These are phyloP conservation scores for Pythium biforme DNA, from an alignment of 352 stramenopile genomes.

Conservation along the genomic window DNA sequence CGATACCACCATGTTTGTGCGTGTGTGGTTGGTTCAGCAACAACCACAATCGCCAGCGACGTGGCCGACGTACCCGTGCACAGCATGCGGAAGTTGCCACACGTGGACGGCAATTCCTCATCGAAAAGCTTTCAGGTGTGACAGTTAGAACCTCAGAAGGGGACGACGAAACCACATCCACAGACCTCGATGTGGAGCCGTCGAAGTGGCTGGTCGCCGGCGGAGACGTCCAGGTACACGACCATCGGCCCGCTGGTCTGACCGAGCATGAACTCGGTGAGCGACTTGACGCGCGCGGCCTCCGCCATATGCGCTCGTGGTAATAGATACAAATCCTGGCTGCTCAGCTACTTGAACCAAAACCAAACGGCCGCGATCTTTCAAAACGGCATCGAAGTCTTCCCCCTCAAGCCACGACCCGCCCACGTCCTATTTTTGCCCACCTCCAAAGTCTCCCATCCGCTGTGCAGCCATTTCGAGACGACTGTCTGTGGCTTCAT, in stretches of 20 bases:
- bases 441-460: no score
- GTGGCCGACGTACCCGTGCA: conserved; percentile 53
- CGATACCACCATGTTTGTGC: no score
- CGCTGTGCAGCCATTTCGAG: no score
- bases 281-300: conserved; percentile 40
- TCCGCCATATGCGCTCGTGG: conserved; percentile 40
- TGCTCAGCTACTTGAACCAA: no score
- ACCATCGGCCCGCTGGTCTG: conserved; percentile 38
- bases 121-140: conserved; percentile 49
- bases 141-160: no score
- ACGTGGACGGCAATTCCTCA: conserved; percentile 63
- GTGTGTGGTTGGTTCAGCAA: no score
- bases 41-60: not conserved
- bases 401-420: not conserved
- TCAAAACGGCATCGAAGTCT: not conserved
- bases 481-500: no score
- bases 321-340: not conserved
- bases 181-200: conserved; percentile 66
- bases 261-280: conserved; percentile 48
- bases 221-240: conserved; percentile 64
- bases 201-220: conserved; percentile 47
- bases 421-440: conserved; percentile 18
- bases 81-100: conserved; percentile 70
- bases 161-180: no score
- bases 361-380: not conserved